These are phyloP conservation scores for Solanum piurae DNA, from an alignment of 257 asterid species.

Conservation along the genomic window DNA sequence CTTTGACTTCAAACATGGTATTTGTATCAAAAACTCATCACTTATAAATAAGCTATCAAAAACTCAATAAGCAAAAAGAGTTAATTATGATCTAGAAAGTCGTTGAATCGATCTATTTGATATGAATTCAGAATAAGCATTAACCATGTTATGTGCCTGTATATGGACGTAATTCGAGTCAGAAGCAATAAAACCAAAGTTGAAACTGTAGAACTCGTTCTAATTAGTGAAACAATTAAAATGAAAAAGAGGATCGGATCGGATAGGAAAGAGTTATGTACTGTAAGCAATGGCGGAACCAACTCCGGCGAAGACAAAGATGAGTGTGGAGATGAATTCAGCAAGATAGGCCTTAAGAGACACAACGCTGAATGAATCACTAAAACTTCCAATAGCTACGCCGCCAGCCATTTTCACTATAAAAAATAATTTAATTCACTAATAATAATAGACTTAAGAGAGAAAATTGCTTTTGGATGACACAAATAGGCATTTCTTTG, in stretches of 20 bases:
- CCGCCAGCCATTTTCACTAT: constrained; percentile 36
- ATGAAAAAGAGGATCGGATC: not conserved
- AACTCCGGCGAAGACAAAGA: constrained; percentile 90
- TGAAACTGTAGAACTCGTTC: not conserved
- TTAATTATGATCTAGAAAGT: too few relatives aligned
- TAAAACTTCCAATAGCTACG: constrained; percentile 67
- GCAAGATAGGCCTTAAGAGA: constrained; percentile 76
- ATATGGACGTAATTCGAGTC: not conserved
- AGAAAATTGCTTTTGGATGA: constrained; percentile 3
- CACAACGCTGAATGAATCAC: constrained; percentile 56
- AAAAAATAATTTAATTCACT: not conserved
- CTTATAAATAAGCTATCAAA: too few relatives aligned
- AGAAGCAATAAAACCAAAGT: not conserved
- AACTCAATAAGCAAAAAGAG: too few relatives aligned
- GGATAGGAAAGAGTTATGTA: constrained; percentile 7
- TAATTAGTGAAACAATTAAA: not conserved
- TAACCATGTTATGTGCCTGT: not conserved
- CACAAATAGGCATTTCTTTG: constrained; percentile 1
- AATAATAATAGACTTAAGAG: not conserved
- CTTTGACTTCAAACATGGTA: too few relatives aligned
- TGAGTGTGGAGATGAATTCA: constrained; percentile 88
- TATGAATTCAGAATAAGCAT: not conserved
- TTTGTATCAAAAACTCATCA: too few relatives aligned
- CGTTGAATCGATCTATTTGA: too few relatives aligned
- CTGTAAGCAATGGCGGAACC: constrained; percentile 97